phyloP scores from a whole-genome alignment of 2,329 filamentous ascomycete genomes.

The Exophiala xenobiotica region DNA sequence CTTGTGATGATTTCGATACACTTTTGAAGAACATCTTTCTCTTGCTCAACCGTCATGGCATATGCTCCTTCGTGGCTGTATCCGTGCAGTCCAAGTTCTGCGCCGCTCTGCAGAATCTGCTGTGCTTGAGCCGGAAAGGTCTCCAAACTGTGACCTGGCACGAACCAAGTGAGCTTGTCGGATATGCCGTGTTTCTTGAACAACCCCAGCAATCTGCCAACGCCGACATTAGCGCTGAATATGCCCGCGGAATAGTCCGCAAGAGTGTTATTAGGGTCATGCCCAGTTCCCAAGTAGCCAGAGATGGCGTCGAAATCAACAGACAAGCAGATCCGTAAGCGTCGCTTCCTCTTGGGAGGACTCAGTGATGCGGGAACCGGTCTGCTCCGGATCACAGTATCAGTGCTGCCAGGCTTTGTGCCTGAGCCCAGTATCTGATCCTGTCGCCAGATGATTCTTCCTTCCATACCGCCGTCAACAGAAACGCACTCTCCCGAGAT shows the following conservation, averaged over 20 bases:
- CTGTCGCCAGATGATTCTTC: slow-evolving; percentile 50
- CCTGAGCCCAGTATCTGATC: slow-evolving; percentile 37
- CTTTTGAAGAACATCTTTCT: slow-evolving; percentile 50
- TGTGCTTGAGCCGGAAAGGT: slow-evolving; percentile 55
- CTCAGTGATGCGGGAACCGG: slow-evolving; percentile 10
- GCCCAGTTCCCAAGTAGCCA: slow-evolving; percentile 60
- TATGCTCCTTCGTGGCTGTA: slow-evolving; percentile 39
- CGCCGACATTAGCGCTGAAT: slow-evolving; percentile 58
- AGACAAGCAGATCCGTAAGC: slow-evolving; percentile 36
- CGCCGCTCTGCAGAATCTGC: slow-evolving; percentile 53
- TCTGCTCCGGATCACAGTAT: background rate
- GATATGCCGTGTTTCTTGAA: slow-evolving; percentile 53
- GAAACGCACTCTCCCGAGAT: slow-evolving; percentile 55
- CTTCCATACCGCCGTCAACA: slow-evolving; percentile 54
- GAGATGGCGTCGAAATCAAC: slow-evolving; percentile 60
- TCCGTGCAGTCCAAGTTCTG: slow-evolving; percentile 43
- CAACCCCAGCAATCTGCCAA: slow-evolving; percentile 55
- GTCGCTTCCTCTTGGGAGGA: slow-evolving; percentile 16
- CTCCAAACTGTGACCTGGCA: slow-evolving; percentile 60
- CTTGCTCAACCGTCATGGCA: slow-evolving; percentile 48
- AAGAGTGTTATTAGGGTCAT: slow-evolving; percentile 53
- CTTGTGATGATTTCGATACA: slow-evolving; percentile 47
- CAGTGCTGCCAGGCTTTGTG: slow-evolving; percentile 1
- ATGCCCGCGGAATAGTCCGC: slow-evolving; percentile 58
- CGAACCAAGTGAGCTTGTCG: slow-evolving; percentile 59